These are phyloP conservation scores for Akebia trifoliata DNA, from an alignment of 164 flowering plant genomes.

Conservation along the genomic window DNA sequence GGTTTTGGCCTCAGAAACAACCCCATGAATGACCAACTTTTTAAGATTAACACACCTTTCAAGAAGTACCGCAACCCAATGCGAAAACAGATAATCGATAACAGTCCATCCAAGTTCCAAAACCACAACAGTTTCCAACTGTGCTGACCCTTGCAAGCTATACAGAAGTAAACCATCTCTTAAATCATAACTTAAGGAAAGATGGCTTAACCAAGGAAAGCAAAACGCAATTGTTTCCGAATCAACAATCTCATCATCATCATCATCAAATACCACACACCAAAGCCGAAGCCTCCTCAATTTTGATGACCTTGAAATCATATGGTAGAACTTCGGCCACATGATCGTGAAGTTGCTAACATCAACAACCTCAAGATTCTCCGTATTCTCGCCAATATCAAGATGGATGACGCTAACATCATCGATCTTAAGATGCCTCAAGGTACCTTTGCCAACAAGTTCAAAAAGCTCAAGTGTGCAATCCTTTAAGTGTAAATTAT, in stretches of 20 bases:
- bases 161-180: conserved; percentile 57
- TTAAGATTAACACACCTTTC: conserved; percentile 35
- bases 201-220: conserved; percentile 63
- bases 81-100: conserved; percentile 55
- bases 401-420: conserved; percentile 81
- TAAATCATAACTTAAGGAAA: conserved; percentile 68
- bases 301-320: conserved; percentile 72
- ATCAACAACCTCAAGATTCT: conserved; percentile 81
- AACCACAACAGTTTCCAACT: conserved; percentile 53
- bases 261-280: conserved; percentile 84
- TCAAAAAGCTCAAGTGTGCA: conserved; percentile 75
- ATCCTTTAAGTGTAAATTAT: conserved; percentile 66
- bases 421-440: conserved; percentile 65
- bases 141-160: conserved; percentile 56
- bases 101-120: conserved; percentile 84
- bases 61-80: conserved; percentile 33
- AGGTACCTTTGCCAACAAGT: conserved; percentile 65
- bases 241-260: conserved; percentile 74
- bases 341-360: conserved; percentile 77
- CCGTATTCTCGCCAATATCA: conserved; percentile 70
- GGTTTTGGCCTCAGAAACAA: conserved; percentile 30
- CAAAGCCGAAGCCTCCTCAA: conserved; percentile 76
- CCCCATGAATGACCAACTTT: conserved; percentile 34
- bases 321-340: conserved; percentile 76
- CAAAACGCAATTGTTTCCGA: conserved; percentile 64